Conservation (phyloP, 2,329 filamentous ascomycete genomes). For the Aspergillus texensis region DNA sequence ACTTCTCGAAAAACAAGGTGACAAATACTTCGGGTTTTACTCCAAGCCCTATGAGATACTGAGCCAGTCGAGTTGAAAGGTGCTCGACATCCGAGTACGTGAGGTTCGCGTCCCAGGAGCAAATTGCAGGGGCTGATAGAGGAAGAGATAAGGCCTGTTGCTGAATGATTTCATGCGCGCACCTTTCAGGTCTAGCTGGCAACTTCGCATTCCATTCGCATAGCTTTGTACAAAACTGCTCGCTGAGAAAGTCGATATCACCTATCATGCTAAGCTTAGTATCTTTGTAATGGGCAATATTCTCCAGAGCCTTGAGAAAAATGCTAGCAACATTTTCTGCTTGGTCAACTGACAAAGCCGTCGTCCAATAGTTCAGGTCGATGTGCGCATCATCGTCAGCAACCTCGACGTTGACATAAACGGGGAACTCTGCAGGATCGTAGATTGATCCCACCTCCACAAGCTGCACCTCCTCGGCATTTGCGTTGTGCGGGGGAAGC, state of each 20-base stretch:
- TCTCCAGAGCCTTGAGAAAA: slow-evolving; percentile 40
- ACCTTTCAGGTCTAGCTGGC: slow-evolving; percentile 34
- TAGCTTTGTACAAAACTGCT: slow-evolving; percentile 34
- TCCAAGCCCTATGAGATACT: slow-evolving; percentile 40
- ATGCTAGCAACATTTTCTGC: slow-evolving; percentile 42
- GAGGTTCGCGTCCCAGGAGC: slow-evolving; percentile 41
- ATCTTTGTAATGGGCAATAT: slow-evolving; percentile 41
- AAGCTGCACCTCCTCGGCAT: slow-evolving; percentile 37
- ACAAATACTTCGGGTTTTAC: slow-evolving; percentile 44
- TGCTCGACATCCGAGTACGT: slow-evolving; percentile 42
- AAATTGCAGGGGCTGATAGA: slow-evolving; percentile 31
- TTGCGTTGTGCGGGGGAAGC: slow-evolving; percentile 35
- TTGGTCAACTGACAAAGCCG: slow-evolving; percentile 41
- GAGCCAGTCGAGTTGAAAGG: slow-evolving; percentile 40
- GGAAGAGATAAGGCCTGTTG: slow-evolving; percentile 30
- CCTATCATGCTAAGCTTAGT: slow-evolving; percentile 33
- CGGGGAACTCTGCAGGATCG: slow-evolving; percentile 53
- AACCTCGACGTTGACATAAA: slow-evolving; percentile 53
- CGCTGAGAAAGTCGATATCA: slow-evolving; percentile 34
- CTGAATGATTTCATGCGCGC: slow-evolving; percentile 41
- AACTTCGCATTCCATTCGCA: slow-evolving; percentile 36
- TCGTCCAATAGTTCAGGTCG: slow-evolving; percentile 47
- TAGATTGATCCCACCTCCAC: slow-evolving; percentile 44
- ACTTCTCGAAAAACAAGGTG: slow-evolving; percentile 48
- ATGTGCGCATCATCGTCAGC: slow-evolving; percentile 43